These are phyloP conservation scores for Camelina neglecta DNA, from an alignment of 345 rosid genomes.

Conservation along the genomic window DNA sequence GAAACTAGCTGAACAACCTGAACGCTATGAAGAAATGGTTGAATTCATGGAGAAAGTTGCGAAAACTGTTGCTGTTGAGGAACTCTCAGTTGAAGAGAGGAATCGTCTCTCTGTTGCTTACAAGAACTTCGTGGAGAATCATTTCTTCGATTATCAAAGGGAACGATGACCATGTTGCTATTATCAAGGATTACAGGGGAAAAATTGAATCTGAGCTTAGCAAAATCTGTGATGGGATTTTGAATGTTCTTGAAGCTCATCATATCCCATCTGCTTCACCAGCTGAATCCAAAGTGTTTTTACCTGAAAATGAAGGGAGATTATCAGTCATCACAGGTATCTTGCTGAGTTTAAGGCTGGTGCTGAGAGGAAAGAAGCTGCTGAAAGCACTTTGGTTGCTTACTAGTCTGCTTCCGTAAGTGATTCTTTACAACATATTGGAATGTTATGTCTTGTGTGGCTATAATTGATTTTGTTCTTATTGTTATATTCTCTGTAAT, in stretches of 20 bases:
- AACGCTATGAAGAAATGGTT: conserved; percentile 98
- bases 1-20: conserved; percentile 97
- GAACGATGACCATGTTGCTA: conserved; percentile 78
- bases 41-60: conserved; percentile 98
- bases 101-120: conserved; percentile 96
- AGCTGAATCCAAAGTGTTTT: conserved; percentile 95
- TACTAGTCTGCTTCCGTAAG: conserved; percentile 94
- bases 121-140: conserved; percentile 99
- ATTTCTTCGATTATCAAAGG: conserved; percentile 97
- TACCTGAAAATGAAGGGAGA: conserved; percentile 99
- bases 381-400: conserved; percentile 95
- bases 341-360: conserved; percentile 97
- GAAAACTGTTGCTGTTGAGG: conserved; percentile 81
- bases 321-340: conserved; percentile 67
- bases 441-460: not conserved
- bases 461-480: not conserved
- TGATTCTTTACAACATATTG: not conserved
- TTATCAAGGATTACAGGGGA: conserved; percentile 90
- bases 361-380: conserved; percentile 95
- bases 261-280: conserved; percentile 84
- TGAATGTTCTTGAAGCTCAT: conserved; percentile 84
- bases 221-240: conserved; percentile 94
- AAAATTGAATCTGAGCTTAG: conserved; percentile 90
- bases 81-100: conserved; percentile 91
- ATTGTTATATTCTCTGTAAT: not conserved